A percentile compares a stretch with the other conserved stretches of the same genome.
phyloP scores from a whole-genome alignment of 495 filamentous ascomycete genomes.

The Hyaloscypha bicolor region DNA sequence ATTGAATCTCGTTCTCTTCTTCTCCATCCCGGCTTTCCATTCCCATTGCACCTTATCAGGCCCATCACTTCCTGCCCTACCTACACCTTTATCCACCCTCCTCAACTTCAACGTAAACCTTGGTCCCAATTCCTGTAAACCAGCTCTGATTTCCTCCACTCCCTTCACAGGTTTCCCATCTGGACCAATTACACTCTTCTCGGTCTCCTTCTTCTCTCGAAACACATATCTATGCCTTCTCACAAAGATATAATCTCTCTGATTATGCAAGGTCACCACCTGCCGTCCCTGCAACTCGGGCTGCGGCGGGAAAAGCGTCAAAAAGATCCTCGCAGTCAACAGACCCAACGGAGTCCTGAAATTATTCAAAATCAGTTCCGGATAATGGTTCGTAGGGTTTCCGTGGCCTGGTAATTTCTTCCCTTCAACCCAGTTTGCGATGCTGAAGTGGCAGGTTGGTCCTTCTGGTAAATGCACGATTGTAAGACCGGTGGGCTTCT shows the following conservation, averaged over 20 bases:
- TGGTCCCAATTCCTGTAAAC: conserved; percentile 84
- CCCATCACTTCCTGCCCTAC: conserved; percentile 74
- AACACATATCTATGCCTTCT: conserved; percentile 90
- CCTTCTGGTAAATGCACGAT: conserved; percentile 82
- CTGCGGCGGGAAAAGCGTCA: conserved; percentile 76
- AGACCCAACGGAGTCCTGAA: conserved; percentile 93
- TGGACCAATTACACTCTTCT: conserved; percentile 81
- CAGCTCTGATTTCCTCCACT: conserved; percentile 78
- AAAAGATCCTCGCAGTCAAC: conserved; percentile 84
- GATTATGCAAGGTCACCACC: conserved; percentile 90
- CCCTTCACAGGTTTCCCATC: conserved; percentile 88
- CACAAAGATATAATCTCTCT: conserved; percentile 95
- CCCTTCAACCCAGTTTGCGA: conserved; percentile 85
- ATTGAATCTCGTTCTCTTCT: conserved; percentile 88
- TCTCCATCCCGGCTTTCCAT: conserved; percentile 94
- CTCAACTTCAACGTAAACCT: conserved; percentile 86
- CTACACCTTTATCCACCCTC: conserved; percentile 88
- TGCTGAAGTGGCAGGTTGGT: conserved; percentile 84
- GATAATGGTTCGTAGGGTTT: conserved; percentile 83
- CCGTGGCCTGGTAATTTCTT: conserved; percentile 86
- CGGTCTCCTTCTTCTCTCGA: conserved; percentile 77
- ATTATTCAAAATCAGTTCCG: conserved; percentile 92
- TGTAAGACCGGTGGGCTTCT: conserved; percentile 73
- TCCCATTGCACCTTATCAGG: conserved; percentile 75
- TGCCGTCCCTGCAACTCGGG: conserved; percentile 84